Evolutionary conservation across 1,284 basidiomycete species (phyloP).

Genomic region (Vanrija pseudolonga): DNA sequence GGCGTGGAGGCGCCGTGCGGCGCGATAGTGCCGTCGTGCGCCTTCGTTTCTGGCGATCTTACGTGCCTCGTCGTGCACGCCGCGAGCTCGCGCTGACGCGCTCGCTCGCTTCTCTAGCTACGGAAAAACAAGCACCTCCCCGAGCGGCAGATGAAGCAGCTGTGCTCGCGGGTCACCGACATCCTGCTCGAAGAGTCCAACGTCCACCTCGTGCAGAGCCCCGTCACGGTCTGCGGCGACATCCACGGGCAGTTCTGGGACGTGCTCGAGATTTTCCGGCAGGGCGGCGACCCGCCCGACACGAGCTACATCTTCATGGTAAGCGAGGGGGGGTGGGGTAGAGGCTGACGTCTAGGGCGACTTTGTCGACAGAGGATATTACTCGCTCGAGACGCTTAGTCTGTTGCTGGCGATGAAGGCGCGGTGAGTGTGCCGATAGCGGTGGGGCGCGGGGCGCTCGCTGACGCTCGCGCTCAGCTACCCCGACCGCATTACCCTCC

Average conservation of each 20-base stretch:
- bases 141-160: conserved; percentile 83
- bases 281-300: conserved; percentile 80
- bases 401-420: conserved; percentile 85
- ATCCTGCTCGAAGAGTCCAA: conserved; percentile 92
- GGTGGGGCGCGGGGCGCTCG: conserved; percentile 15
- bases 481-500: conserved; percentile 83
- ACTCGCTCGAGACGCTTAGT: conserved; percentile 93
- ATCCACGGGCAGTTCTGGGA: conserved; percentile 98
- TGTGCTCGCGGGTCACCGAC: conserved; percentile 79
- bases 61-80: not conserved
- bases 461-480: conserved; percentile 53
- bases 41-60: too few species aligned
- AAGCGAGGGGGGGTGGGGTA: not conserved
- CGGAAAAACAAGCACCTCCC: conserved; percentile 80
- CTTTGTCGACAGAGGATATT: conserved; percentile 95
- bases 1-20: not conserved
- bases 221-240: conserved; percentile 89
- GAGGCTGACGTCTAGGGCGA: conserved; percentile 65
- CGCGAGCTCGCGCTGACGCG: not conserved
- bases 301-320: conserved; percentile 96
- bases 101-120: conserved; percentile 54
- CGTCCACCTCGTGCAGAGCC: conserved; percentile 85
- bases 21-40: not conserved
- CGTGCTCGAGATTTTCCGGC: conserved; percentile 79
- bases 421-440: too few species aligned